Conservation (phyloP, 2,329 filamentous ascomycete species). For the Fusarium robinianum region DNA sequence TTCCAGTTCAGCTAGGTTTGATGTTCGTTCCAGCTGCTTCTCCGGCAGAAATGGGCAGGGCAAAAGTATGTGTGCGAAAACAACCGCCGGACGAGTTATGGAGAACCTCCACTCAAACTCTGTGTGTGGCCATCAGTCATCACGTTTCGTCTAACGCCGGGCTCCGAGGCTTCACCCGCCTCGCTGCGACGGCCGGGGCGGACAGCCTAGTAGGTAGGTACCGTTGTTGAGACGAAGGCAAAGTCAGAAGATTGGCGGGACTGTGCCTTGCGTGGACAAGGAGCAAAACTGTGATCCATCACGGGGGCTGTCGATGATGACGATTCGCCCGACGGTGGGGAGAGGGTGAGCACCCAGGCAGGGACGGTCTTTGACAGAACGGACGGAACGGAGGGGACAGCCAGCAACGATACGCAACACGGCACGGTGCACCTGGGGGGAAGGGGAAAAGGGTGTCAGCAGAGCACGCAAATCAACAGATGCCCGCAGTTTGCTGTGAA, state of each 20-base stretch:
- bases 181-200: slow-evolving; percentile 24
- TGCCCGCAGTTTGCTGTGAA: slow-evolving; percentile 10
- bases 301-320: slow-evolving; percentile 35
- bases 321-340: slow-evolving; percentile 34
- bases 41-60: slow-evolving; percentile 5
- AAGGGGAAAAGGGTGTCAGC: slow-evolving; percentile 32
- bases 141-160: slow-evolving; percentile 17
- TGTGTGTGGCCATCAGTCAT: slow-evolving; percentile 19
- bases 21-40: slow-evolving; percentile 34
- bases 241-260: slow-evolving; percentile 23
- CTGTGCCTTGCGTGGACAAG: slow-evolving; percentile 4
- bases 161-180: slow-evolving; percentile 18
- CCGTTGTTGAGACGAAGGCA: slow-evolving; percentile 29
- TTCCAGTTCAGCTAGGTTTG: slow-evolving; percentile 35
- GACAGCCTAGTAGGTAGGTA: no score
- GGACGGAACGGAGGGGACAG: slow-evolving; percentile 5
- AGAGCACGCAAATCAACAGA: slow-evolving; percentile 25
- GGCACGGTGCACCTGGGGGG: slow-evolving; percentile 11
- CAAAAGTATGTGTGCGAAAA: slow-evolving; percentile 18
- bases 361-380: slow-evolving; percentile 18
- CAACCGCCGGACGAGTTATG: slow-evolving; percentile 14
- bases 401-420: slow-evolving; percentile 28
- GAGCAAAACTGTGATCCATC: slow-evolving; percentile 29
- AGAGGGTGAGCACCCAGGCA: slow-evolving; percentile 21
- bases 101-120: slow-evolving; percentile 30